phyloP scores from a whole-genome alignment of 2,329 filamentous ascomycete genomes.

The Dothideomycetes sp. region DNA sequence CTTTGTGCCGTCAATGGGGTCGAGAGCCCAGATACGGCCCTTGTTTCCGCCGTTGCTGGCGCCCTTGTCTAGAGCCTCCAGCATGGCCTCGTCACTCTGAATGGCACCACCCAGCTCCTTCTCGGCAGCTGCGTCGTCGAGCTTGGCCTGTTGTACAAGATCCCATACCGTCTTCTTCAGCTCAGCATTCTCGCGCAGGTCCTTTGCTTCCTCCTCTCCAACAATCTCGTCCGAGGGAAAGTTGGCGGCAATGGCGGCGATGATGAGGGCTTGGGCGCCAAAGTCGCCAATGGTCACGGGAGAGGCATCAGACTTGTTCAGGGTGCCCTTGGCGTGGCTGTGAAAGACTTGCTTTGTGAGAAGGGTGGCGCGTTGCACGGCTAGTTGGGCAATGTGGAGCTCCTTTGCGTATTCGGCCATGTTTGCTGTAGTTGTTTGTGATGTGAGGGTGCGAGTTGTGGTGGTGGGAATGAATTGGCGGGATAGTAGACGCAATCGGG shows the following conservation, averaged over 20 bases:
- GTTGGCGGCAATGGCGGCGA: constrained; percentile 74
- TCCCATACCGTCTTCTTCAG: constrained; percentile 74
- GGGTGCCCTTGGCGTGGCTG: constrained; percentile 86
- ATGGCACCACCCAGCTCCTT: constrained; percentile 59
- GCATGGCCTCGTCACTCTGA: constrained; percentile 51
- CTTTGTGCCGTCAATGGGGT: constrained; percentile 96
- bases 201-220: constrained; percentile 83
- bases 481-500: constrained; percentile 29
- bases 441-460: constrained; percentile 8
- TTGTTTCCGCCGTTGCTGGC: constrained; percentile 58
- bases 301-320: constrained; percentile 89
- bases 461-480: constrained; percentile 16
- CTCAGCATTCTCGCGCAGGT: constrained; percentile 59
- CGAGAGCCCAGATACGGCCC: constrained; percentile 88
- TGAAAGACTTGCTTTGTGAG: constrained; percentile 70
- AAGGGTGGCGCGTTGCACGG: constrained; percentile 71
- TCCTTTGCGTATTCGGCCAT: constrained; percentile 58
- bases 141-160: constrained; percentile 60
- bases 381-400: constrained; percentile 72
- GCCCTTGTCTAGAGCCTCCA: constrained; percentile 46
- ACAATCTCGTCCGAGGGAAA: constrained; percentile 90
- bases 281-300: constrained; percentile 98
- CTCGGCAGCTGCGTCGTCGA: constrained; percentile 56
- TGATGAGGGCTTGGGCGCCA: constrained; percentile 93
- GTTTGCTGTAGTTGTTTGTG: constrained; percentile 18